Conservation (phyloP, 2,329 filamentous ascomycete genomes). For the Chaetomiaceae sp. region DNA sequence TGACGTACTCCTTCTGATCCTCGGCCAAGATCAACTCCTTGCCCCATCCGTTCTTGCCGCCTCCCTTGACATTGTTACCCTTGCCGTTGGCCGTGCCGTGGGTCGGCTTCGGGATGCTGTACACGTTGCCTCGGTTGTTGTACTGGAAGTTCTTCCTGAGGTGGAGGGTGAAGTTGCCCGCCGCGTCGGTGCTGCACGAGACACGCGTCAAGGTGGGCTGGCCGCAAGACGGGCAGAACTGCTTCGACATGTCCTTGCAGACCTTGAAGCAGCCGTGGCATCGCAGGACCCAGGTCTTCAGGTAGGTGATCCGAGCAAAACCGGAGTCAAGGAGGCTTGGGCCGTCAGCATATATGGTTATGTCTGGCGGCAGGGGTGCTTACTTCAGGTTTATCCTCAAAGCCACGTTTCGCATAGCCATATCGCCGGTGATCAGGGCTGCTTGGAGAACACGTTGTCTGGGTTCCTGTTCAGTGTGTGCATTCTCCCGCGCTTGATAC, state of each 20-base stretch:
- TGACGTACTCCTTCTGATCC: slow-evolving; percentile 89
- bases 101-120: slow-evolving; percentile 85
- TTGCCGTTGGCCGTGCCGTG: slow-evolving; percentile 78
- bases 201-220: slow-evolving; percentile 81
- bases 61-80: slow-evolving; percentile 54
- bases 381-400: slow-evolving; percentile 79
- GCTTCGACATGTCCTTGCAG: slow-evolving; percentile 76
- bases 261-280: slow-evolving; percentile 92
- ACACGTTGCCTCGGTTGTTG: slow-evolving; percentile 90
- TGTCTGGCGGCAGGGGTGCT: neutral
- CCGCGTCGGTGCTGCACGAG: slow-evolving; percentile 75
- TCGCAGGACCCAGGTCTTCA: slow-evolving; percentile 84
- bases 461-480: slow-evolving; percentile 43
- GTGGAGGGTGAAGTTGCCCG: slow-evolving; percentile 78
- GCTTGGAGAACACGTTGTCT: slow-evolving; percentile 69
- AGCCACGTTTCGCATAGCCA: slow-evolving; percentile 95
- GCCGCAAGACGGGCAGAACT: slow-evolving; percentile 91
- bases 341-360: slow-evolving; percentile 16
- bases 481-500: slow-evolving; percentile 64
- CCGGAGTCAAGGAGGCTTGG: slow-evolving; percentile 62
- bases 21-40: slow-evolving; percentile 78
- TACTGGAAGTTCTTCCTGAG: slow-evolving; percentile 94
- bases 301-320: slow-evolving; percentile 72
- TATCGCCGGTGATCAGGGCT: slow-evolving; percentile 91
- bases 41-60: slow-evolving; percentile 86